phyloP scores from a whole-genome alignment of 1,284 basidiomycete species.

The Ustilago sp. region DNA sequence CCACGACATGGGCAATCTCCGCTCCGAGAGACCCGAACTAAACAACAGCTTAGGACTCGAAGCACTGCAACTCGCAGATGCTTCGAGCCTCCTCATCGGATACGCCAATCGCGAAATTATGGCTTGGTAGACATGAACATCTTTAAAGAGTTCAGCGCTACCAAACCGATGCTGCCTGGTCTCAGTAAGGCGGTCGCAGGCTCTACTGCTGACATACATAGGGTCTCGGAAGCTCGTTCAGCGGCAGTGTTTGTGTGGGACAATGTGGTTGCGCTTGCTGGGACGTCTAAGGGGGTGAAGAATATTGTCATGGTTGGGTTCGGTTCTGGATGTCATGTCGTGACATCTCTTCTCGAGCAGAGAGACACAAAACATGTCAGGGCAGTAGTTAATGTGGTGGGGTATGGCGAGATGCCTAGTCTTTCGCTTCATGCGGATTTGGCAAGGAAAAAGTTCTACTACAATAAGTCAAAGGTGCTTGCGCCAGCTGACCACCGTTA shows the following conservation, averaged over 20 bases:
- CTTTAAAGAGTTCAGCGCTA: slow-evolving; percentile 76
- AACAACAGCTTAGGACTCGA: not conserved
- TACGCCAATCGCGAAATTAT: slow-evolving; percentile 80
- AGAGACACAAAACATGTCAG: slow-evolving; percentile 59
- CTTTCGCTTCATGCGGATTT: slow-evolving; percentile 2
- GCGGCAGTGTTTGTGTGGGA: slow-evolving; percentile 84
- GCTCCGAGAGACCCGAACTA: slow-evolving; percentile 18
- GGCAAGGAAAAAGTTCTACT: slow-evolving; percentile 49
- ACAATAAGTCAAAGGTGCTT: slow-evolving; percentile 25
- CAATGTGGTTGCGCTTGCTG: slow-evolving; percentile 82
- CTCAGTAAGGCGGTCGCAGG: not conserved
- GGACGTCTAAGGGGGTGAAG: slow-evolving; percentile 70
- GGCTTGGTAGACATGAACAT: slow-evolving; percentile 89
- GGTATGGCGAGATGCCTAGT: slow-evolving; percentile 46
- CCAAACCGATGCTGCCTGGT: slow-evolving; percentile 1
- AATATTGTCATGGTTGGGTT: slow-evolving; percentile 86
- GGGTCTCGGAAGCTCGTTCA: not conserved
- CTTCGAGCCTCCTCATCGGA: slow-evolving; percentile 80
- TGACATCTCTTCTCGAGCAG: slow-evolving; percentile 80
- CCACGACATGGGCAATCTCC: slow-evolving; percentile 61
- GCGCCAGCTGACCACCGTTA: slow-evolving; percentile 37
- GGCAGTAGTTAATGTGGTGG: slow-evolving; percentile 57
- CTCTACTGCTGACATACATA: not conserved
- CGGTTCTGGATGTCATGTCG: slow-evolving; percentile 80
- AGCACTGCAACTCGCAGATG: slow-evolving; percentile 75